These are phyloP conservation scores for Sphaerulina vaccinii DNA, from an alignment of 2,329 filamentous ascomycete species.

Conservation along the genomic window DNA sequence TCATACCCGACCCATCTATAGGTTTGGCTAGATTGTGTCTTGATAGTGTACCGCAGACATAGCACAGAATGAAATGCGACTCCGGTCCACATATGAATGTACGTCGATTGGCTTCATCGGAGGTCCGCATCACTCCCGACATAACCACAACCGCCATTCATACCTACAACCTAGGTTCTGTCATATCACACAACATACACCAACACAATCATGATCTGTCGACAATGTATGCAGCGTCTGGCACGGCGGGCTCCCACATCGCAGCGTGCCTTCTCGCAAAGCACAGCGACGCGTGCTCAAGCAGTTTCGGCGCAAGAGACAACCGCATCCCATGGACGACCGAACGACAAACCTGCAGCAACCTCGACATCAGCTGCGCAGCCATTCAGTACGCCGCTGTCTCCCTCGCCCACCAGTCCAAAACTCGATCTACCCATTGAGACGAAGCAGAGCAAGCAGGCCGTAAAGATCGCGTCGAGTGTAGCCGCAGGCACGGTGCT, in stretches of 20 bases:
- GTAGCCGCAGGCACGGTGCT: slow-evolving; percentile 69
- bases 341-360: slow-evolving; percentile 39
- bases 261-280: slow-evolving; percentile 21
- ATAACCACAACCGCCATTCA: background rate
- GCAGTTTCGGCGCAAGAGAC: slow-evolving; percentile 33
- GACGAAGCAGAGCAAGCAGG: slow-evolving; percentile 33
- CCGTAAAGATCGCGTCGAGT: slow-evolving; percentile 21
- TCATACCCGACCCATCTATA: background rate
- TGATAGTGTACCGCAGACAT: background rate
- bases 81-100: background rate
- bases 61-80: slow-evolving; percentile 8
- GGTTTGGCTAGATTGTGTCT: background rate
- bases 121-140: too few relatives aligned
- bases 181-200: background rate
- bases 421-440: slow-evolving; percentile 32
- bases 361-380: slow-evolving; percentile 49
- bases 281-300: slow-evolving; percentile 20
- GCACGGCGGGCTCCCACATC: slow-evolving; percentile 18
- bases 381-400: slow-evolving; percentile 45
- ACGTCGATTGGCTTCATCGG: too few relatives aligned
- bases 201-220: slow-evolving; percentile 35
- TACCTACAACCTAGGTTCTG: background rate
- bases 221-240: slow-evolving; percentile 31
- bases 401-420: slow-evolving; percentile 31
- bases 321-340: slow-evolving; percentile 34